These are phyloP conservation scores for Blastobotrys peoriensis DNA, from an alignment of 805 yeast genomes.

Conservation along the genomic window DNA sequence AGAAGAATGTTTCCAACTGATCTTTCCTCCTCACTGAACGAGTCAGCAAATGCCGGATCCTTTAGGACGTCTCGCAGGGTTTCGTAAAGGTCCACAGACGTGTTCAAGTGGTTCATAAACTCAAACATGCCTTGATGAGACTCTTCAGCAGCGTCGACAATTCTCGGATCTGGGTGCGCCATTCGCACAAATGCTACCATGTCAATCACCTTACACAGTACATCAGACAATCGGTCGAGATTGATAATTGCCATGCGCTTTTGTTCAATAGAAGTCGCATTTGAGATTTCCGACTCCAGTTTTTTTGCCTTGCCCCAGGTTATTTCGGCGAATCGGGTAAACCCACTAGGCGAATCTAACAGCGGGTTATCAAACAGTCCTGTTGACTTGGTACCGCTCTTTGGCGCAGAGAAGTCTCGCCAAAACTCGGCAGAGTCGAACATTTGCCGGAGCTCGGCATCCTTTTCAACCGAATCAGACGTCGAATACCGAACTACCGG, in stretches of 20 bases:
- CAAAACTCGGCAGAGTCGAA: slow-evolving; percentile 11
- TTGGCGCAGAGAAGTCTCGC: slow-evolving; percentile 5
- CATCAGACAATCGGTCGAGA: slow-evolving; percentile 80
- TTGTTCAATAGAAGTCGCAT: slow-evolving; percentile 35
- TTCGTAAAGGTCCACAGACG: slow-evolving; percentile 64
- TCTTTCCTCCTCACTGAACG: slow-evolving; percentile 65
- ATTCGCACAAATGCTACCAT: slow-evolving; percentile 88
- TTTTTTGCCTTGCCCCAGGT: slow-evolving; percentile 62
- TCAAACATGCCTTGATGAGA: slow-evolving; percentile 87
- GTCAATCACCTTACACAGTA: slow-evolving; percentile 87
- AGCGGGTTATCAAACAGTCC: slow-evolving; percentile 77
- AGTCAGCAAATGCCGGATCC: slow-evolving; percentile 30
- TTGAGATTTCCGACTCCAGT: slow-evolving; percentile 52
- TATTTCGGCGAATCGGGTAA: slow-evolving; percentile 56
- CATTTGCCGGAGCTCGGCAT: slow-evolving; percentile 9
- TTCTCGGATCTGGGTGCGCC: slow-evolving; percentile 69
- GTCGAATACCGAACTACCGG: neutral
- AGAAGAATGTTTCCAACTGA: slow-evolving; percentile 75
- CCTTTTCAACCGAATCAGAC: slow-evolving; percentile 1
- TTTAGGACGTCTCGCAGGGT: slow-evolving; percentile 53
- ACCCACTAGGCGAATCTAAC: slow-evolving; percentile 63
- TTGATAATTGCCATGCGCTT: slow-evolving; percentile 48
- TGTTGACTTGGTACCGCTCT: slow-evolving; percentile 21
- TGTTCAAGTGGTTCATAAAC: slow-evolving; percentile 87
- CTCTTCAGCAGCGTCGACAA: slow-evolving; percentile 74